Evolutionary conservation across 2,329 filamentous ascomycete genomes (phyloP).

Genomic region (Aspergillus sp.): DNA sequence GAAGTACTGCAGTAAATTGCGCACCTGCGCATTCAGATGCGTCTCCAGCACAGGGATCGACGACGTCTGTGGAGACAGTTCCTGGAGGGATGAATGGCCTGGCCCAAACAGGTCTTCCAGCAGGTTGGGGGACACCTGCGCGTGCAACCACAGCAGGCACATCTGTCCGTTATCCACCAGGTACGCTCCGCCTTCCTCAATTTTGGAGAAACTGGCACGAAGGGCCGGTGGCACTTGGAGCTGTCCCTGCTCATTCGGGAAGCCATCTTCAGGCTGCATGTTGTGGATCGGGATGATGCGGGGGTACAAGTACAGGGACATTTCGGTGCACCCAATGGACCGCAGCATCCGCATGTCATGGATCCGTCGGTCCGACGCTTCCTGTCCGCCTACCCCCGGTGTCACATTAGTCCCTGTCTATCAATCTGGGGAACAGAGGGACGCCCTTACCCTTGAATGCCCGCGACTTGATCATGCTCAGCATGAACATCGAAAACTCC

Average conservation of each 20-base stretch:
- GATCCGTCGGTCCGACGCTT: slow-evolving; percentile 84
- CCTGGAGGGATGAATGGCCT: slow-evolving; percentile 66
- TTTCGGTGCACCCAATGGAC: slow-evolving; percentile 78
- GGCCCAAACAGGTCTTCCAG: slow-evolving; percentile 86
- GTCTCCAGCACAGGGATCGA: slow-evolving; percentile 82
- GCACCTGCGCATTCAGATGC: slow-evolving; percentile 88
- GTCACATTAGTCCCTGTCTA: slow-evolving; percentile 3
- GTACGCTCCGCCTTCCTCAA: slow-evolving; percentile 92
- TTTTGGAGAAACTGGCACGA: slow-evolving; percentile 78
- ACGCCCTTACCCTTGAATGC: slow-evolving; percentile 71
- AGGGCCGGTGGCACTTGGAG: slow-evolving; percentile 77
- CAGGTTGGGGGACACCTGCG: slow-evolving; percentile 87
- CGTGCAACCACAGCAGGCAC: slow-evolving; percentile 87
- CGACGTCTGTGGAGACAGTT: slow-evolving; percentile 77
- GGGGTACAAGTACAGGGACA: slow-evolving; percentile 91
- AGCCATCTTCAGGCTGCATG: slow-evolving; percentile 81
- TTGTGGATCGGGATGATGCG: slow-evolving; percentile 91
- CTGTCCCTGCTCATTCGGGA: slow-evolving; percentile 87
- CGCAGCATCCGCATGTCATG: slow-evolving; percentile 90
- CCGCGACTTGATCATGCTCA: slow-evolving; percentile 82
- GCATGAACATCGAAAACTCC: slow-evolving; percentile 94
- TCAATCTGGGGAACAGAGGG: neutral
- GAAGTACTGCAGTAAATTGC: slow-evolving; percentile 88
- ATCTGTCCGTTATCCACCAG: slow-evolving; percentile 93
- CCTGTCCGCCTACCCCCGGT: slow-evolving; percentile 63